A percentile compares a stretch with the other conserved stretches of the same genome.
Conservation (phyloP, 192 early-diverging fungal species). For the Allomyces macrogynus region DNA sequence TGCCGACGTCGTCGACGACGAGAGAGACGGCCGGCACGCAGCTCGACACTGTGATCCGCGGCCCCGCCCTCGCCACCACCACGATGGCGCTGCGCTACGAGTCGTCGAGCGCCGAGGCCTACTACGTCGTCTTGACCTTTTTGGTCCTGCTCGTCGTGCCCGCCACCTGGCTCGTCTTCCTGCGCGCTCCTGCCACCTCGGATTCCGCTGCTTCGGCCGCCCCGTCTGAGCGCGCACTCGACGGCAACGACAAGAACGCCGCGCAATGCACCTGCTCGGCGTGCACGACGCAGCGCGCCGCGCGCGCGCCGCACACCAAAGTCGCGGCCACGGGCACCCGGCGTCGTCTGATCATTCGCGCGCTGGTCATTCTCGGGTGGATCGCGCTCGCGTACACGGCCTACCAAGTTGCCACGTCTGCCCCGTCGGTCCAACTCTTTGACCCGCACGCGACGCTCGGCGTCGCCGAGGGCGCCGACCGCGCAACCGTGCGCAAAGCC, state of each 20-base stretch:
- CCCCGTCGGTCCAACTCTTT: background rate
- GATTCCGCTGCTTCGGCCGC: background rate
- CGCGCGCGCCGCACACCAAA: background rate
- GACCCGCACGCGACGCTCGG: background rate
- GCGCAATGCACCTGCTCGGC: background rate
- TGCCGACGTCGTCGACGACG: no score
- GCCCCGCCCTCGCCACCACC: no score
- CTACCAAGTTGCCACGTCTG: background rate
- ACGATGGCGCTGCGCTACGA: background rate
- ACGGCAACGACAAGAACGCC: background rate
- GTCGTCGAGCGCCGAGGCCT: background rate
- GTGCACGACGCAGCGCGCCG: background rate
- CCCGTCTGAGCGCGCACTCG: background rate
- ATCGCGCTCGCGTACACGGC: background rate
- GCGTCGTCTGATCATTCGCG: no score
- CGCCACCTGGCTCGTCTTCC: background rate
- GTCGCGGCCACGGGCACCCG: background rate
- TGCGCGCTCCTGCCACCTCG: background rate
- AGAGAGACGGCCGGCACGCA: no score
- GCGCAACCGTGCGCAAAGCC: background rate
- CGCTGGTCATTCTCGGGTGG: background rate
- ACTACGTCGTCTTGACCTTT: background rate
- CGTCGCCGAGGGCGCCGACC: background rate
- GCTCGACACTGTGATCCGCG: no score
- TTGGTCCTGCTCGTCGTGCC: background rate